phyloP scores from a whole-genome alignment of 78 protist species.

The Guillardia theta region DNA sequence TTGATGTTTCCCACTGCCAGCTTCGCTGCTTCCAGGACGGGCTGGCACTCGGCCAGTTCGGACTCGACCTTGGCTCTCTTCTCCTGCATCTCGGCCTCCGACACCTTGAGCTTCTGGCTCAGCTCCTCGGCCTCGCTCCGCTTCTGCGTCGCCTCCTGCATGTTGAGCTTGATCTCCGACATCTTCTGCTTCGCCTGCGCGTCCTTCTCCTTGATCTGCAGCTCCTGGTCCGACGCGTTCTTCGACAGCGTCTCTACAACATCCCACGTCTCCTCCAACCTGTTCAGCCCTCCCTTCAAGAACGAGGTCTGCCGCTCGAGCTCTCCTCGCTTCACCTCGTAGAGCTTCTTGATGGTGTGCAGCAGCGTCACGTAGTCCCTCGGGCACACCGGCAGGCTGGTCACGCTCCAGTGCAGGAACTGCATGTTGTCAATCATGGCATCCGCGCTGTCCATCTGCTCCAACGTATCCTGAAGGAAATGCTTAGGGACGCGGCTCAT shows the following conservation, averaged over 20 bases:
- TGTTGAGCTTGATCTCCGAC: conserved; percentile 58
- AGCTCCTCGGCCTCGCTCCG: conserved; percentile 56
- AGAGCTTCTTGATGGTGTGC: not conserved
- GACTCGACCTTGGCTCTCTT: conserved; percentile 53
- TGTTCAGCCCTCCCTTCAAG: not conserved
- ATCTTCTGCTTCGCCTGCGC: conserved; percentile 50
- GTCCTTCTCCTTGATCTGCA: conserved; percentile 7
- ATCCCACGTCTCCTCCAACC: not conserved
- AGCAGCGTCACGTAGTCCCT: not conserved
- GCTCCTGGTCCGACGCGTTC: not conserved
- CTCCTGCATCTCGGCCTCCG: conserved; percentile 46
- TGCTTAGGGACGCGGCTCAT: not conserved
- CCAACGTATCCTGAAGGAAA: not conserved
- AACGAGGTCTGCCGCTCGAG: not conserved
- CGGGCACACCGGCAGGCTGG: not conserved
- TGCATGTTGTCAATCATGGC: not conserved
- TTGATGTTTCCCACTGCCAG: conserved; percentile 67
- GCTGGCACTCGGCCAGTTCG: conserved; percentile 63
- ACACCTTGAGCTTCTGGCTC: conserved; percentile 3
- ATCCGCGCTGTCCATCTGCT: not conserved
- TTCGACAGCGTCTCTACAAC: not conserved
- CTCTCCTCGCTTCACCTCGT: not conserved
- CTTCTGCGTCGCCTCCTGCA: conserved; percentile 58
- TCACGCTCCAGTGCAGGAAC: not conserved
- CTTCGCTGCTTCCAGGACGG: conserved; percentile 76